Evolutionary conservation across 2,329 filamentous ascomycete species (phyloP), one percentile per base, ranked within the genome.

Genomic region (Fusarium udum): DNA sequence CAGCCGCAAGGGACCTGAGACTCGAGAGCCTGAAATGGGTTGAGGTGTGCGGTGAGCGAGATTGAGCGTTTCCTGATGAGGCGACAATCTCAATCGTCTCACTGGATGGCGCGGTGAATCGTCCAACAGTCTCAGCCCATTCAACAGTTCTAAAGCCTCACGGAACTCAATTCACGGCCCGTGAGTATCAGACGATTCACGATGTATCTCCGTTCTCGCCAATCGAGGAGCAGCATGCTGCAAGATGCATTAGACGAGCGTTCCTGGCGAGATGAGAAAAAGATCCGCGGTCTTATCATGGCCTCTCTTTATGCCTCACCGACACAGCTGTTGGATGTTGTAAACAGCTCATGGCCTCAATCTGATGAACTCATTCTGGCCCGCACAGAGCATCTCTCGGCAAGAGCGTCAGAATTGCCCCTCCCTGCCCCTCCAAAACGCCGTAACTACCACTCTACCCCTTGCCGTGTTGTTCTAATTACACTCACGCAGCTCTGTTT

Each of bases 11-110:
- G 37, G 42, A 36, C 52, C 22, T 46, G 55, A 61, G 46, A 52
- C 59, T 63, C 59, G 55, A 43, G 37, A 43, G 40, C 55, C 46
- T 64, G 52, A 67, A 63, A 70, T 53, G 70, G 74, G 62, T 61
- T 71, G 70, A 77, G 75, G 75, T 75, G 75, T 77, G 66, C 75
- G 75, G 75, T 77, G 75, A 77, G 66, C 36, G 24, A 48, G 43
- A 77, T 66, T 34, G 45, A 48, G 40, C 55, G 59, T 59, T 43
- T 65, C 59, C 49, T 39, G 40, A 37, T 62, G 65, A 73, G 69
- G 61, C 49, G 58, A 67, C 24, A n/a, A 40, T 49, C 34, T 64
- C 68, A 63, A 64, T 72, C 59, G 59, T 62, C 56, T 74, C 71
- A 74, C 68, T 55, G 52, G 39, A 57, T 72, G 71, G 51, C 67